Base-by-base conservation (phyloP, 106 monocot genomes). In the Dactylorhiza incarnata region DNA sequence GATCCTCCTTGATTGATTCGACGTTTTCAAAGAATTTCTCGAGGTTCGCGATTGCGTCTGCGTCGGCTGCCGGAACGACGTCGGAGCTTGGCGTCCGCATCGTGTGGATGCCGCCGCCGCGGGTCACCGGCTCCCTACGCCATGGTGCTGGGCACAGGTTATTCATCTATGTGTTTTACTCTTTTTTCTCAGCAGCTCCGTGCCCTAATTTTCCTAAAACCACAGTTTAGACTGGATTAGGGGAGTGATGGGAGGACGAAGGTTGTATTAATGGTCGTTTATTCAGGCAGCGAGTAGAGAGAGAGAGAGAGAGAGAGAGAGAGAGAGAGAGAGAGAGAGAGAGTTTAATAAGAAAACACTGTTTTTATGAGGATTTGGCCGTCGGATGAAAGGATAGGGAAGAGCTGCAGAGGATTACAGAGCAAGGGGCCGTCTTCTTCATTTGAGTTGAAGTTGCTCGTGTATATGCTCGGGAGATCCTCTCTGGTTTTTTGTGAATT, bases 1-100 rank as follows among this genome's bases (percentile, higher is more conserved):
- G 63, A 48, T 81, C 85, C 14, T 62, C 76, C 72, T 85, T 85
- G 49, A 85, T 47, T 15, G 9, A 45, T 45, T 85, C 85, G 17
- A 85, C 85, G 20, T 85, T 82, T 24, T 78, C 70, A 49, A 82
- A 85, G 82, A 85, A 85, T 71, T 73, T 53, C 43, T 82, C 82
- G 13, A 85, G 75, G 48, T 82, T 78, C 11, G 74, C 71, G 8
- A 77, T 26, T 85, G 82, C 37, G 85, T 62, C 83, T 1, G 44
- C 77, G 84, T 7, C 81, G 6, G 58, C 58, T 1, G 6, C 58
- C 22, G 58, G 58, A 70, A 7, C 80, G 79, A 78, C 82, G 7
- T 25, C 77, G 72, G 50, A 63, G 73, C 74, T 53, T 37, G 20
- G 9, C 43, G 11, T 47, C 37, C 45, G 44, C 65, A 5, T n/a